Conservation (phyloP, 1,284 basidiomycete species). For the Pseudozyma tsukubaensis region DNA sequence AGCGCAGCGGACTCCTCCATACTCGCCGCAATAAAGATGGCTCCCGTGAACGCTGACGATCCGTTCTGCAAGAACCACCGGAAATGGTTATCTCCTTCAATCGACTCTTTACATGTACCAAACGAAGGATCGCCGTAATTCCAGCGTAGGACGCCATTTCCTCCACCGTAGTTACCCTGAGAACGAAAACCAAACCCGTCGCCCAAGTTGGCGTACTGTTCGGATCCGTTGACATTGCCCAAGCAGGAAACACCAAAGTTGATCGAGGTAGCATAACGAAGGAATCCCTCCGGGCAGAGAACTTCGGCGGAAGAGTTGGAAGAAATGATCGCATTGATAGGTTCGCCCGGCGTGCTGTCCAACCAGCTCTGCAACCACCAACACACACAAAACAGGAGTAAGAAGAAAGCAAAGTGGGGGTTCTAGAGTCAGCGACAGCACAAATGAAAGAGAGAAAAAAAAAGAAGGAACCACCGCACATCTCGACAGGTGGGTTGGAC, state of each 20-base stretch:
- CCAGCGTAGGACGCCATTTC: slow-evolving; percentile 61
- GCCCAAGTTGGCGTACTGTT: slow-evolving; percentile 61
- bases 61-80: slow-evolving; percentile 89
- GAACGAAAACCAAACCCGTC: slow-evolving; percentile 46
- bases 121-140: slow-evolving; percentile 59
- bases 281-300: slow-evolving; percentile 61
- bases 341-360: slow-evolving; percentile 59
- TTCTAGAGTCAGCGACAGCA: slow-evolving; percentile 4
- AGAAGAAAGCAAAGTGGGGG: background rate
- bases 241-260: slow-evolving; percentile 67
- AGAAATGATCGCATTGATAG: slow-evolving; percentile 66
- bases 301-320: slow-evolving; percentile 53
- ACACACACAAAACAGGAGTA: background rate
- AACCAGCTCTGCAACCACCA: slow-evolving; percentile 39
- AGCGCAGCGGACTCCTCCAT: slow-evolving; percentile 52
- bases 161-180: slow-evolving; percentile 56
- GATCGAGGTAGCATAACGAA: slow-evolving; percentile 65
- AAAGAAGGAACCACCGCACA: background rate
- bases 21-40: slow-evolving; percentile 80
- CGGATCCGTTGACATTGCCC: slow-evolving; percentile 60
- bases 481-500: slow-evolving; percentile 18
- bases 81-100: slow-evolving; percentile 89
- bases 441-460: slow-evolving; percentile 6
- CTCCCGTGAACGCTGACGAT: slow-evolving; percentile 75
- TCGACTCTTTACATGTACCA: slow-evolving; percentile 74